Conservation (phyloP, 1,139 yeast genomes). For the Taiozyma sp. region DNA sequence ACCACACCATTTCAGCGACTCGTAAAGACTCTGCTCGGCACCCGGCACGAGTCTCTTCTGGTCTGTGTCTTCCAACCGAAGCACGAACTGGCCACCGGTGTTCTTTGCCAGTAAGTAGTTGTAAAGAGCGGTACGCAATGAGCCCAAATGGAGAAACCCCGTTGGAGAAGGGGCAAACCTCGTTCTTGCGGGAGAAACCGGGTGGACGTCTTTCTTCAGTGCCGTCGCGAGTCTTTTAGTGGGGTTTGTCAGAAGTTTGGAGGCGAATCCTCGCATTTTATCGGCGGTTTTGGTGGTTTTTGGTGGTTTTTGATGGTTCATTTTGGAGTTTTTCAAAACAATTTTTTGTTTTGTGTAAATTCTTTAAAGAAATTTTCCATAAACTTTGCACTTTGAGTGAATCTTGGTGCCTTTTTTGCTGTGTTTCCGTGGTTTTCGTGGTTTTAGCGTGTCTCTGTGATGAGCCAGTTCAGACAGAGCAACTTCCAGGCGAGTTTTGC, state of each 20-base stretch:
- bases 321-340: not conserved
- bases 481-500: not conserved
- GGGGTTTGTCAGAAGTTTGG: conserved; percentile 15
- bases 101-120: conserved; percentile 77
- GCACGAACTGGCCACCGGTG: conserved; percentile 75
- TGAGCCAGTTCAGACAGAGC: not conserved
- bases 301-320: not conserved
- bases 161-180: conserved; percentile 99
- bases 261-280: conserved; percentile 1
- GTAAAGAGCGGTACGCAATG: conserved; percentile 87
- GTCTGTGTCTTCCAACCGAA: conserved; percentile 92
- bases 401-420: no score
- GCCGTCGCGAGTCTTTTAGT: conserved; percentile 19
- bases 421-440: no score
- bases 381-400: no score
- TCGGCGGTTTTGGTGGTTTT: no score
- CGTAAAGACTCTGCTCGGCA: conserved; percentile 79
- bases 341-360: not conserved
- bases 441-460: not conserved
- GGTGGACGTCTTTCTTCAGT: conserved; percentile 31
- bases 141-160: conserved; percentile 87
- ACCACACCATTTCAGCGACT: conserved; percentile 75
- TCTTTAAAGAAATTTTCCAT: not conserved
- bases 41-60: conserved; percentile 69
- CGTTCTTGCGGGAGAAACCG: conserved; percentile 62